Conservation (phyloP, 805 yeast genomes). For the Soucietia sequanensis region DNA sequence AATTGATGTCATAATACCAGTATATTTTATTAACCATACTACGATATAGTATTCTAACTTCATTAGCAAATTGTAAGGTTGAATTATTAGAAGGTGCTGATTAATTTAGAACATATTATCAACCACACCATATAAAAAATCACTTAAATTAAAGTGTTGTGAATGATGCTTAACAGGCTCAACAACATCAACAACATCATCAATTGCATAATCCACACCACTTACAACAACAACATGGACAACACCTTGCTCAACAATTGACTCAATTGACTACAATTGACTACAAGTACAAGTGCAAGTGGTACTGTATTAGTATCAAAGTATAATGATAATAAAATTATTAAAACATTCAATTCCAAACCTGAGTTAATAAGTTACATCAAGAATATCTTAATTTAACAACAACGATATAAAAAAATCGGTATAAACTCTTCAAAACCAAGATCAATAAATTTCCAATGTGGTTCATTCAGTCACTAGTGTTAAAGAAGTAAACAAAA, state of each 20-base stretch:
- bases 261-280: constrained; percentile 9
- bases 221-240: constrained; percentile 2
- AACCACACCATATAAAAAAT: not conserved
- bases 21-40: no score
- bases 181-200: constrained; percentile 12
- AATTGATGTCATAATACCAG: no score
- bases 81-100: constrained; percentile 5
- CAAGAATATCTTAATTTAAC: constrained; percentile 35
- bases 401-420: constrained; percentile 41
- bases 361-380: constrained; percentile 30
- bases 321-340: constrained; percentile 29
- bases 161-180: constrained; percentile 7
- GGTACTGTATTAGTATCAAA: constrained; percentile 15
- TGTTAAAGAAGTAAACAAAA: constrained; percentile 42
- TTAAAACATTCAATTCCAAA: constrained; percentile 27
- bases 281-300: not conserved
- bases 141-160: constrained; percentile 2
- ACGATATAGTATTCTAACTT: no score
- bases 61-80: no score
- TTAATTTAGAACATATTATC: not conserved
- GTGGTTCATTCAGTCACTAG: constrained; percentile 47
- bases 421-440: constrained; percentile 48
- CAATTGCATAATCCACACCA: constrained; percentile 5
- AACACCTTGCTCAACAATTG: constrained; percentile 2
- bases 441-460: constrained; percentile 47